phyloP scores from a whole-genome alignment of 345 rosid genomes.

The Sisymbrium altissimum region DNA sequence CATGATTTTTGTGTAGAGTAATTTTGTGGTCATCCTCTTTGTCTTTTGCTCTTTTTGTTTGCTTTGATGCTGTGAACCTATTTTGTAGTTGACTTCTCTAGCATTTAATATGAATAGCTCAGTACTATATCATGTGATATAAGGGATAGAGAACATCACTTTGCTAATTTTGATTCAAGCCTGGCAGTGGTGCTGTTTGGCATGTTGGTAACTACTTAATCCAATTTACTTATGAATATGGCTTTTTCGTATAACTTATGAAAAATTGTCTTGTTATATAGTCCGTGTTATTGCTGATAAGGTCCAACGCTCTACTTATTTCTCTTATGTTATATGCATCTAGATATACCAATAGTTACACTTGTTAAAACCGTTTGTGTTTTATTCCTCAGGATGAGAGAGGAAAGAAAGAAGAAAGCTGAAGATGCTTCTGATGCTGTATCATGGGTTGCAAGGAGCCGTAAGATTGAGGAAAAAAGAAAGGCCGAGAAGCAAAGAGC shows the following conservation, averaged over 20 bases:
- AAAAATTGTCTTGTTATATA: not conserved
- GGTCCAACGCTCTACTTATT: not conserved
- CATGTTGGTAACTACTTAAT: not conserved
- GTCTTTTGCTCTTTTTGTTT: not conserved
- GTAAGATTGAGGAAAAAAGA: constrained; percentile 71
- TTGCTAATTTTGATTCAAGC: not conserved
- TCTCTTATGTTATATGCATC: not conserved
- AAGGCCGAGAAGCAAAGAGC: constrained; percentile 78
- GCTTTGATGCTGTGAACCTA: not conserved
- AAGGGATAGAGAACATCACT: not conserved
- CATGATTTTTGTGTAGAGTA: not conserved
- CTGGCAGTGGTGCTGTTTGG: not conserved
- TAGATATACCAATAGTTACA: not conserved
- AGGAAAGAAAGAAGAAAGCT: constrained; percentile 68
- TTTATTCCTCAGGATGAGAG: constrained; percentile 61
- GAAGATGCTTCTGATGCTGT: constrained; percentile 64
- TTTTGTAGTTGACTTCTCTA: not conserved
- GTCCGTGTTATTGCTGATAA: not conserved
- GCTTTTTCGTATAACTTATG: not conserved
- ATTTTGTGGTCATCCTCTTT: not conserved
- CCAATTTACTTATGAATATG: not conserved
- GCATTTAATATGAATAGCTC: not conserved
- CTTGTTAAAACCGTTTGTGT: not conserved
- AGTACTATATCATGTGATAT: not conserved
- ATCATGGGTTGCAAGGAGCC: constrained; percentile 73